These are phyloP conservation scores for Balamuthia mandrillaris DNA, from an alignment of 208 protist species.

Conservation along the genomic window DNA sequence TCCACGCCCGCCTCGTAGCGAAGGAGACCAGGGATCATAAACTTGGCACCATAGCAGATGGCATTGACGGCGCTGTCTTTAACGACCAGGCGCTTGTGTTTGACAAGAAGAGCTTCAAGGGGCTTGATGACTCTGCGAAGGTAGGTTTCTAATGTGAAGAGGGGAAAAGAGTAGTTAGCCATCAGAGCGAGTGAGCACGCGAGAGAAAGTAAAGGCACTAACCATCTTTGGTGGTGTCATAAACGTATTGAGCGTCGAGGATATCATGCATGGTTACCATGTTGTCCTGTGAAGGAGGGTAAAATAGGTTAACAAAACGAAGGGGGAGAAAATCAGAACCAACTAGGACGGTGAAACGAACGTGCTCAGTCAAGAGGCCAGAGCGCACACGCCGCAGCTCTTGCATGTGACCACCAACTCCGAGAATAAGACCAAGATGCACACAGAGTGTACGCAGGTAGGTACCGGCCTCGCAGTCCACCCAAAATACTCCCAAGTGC, in stretches of 20 bases:
- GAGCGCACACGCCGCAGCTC: conserved; percentile 97
- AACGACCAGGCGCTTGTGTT: conserved; percentile 97
- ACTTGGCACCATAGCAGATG: conserved; percentile 98
- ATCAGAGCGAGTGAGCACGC: background rate
- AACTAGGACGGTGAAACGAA: conserved; percentile 1
- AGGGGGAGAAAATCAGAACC: background rate
- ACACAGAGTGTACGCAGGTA: conserved; percentile 99
- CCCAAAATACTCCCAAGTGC: conserved; percentile 95
- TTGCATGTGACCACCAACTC: conserved; percentile 97
- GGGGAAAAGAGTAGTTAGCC: no score
- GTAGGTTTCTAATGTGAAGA: conserved; percentile 84
- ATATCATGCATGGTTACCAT: conserved; percentile 99
- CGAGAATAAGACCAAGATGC: conserved; percentile 97
- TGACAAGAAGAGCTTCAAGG: conserved; percentile 94
- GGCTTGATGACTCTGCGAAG: conserved; percentile 94
- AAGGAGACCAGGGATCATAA: conserved; percentile 98
- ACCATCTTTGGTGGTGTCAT: conserved; percentile 93
- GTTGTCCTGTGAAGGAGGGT: conserved; percentile 71
- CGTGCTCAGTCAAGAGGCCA: conserved; percentile 88
- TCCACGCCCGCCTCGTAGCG: conserved; percentile 95
- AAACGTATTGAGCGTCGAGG: conserved; percentile 97
- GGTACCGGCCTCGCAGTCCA: conserved; percentile 98
- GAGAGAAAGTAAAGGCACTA: background rate
- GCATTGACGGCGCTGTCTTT: conserved; percentile 99
- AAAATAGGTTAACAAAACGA: background rate